Conservation (phyloP, 257 asterid species). For the Nyctanthes arbortristis region DNA sequence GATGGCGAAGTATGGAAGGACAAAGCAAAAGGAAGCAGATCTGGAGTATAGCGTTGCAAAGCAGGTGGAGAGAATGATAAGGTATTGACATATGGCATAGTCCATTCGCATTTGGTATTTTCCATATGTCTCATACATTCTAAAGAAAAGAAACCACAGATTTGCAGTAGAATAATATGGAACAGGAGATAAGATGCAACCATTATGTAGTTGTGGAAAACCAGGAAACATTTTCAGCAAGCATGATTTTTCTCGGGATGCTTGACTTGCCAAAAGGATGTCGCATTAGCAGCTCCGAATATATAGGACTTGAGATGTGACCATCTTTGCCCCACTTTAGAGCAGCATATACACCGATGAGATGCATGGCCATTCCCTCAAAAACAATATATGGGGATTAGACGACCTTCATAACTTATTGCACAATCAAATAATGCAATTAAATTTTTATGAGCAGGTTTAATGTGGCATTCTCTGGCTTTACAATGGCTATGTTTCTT, state of each 20-base stretch:
- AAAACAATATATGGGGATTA: not conserved
- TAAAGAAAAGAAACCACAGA: constrained; percentile 11
- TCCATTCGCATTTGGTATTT: constrained; percentile 12
- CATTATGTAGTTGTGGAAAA: not conserved
- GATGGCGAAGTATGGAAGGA: constrained; percentile 96
- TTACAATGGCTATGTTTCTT: not conserved
- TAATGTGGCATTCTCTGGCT: not conserved
- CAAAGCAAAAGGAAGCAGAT: constrained; percentile 98
- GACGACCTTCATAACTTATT: not conserved
- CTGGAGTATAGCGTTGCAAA: constrained; percentile 97
- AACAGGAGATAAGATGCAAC: not conserved
- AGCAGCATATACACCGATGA: constrained; percentile 1
- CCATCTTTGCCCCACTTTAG: constrained; percentile 13
- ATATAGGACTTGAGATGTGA: not conserved
- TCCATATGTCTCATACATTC: not conserved
- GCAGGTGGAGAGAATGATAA: constrained; percentile 99
- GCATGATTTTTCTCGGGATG: constrained; percentile 16
- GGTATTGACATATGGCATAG: constrained; percentile 53
- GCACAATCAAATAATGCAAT: not conserved
- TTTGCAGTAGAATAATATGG: constrained; percentile 7
- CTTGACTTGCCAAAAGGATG: constrained; percentile 16
- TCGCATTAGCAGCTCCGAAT: not conserved
- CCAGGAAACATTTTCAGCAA: constrained; percentile 11
- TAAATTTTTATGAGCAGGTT: too few species aligned
- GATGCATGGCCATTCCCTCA: not conserved